phyloP scores from a whole-genome alignment of 768 basidiomycete species.

The Auriscalpium microsporum region DNA sequence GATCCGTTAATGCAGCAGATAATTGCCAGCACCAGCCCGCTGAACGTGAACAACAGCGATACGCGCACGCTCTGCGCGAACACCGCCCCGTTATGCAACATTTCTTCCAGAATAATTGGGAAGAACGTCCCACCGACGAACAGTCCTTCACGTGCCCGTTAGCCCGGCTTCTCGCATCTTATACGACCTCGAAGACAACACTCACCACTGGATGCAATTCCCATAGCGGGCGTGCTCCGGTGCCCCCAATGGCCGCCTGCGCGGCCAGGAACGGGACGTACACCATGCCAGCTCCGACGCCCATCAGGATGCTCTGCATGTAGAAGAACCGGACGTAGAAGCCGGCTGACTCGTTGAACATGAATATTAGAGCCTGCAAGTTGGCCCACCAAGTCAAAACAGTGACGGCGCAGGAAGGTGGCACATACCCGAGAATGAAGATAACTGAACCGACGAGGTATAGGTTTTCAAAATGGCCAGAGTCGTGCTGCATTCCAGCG shows the following conservation, averaged over 20 bases:
- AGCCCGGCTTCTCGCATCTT: background rate
- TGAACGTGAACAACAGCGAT: constrained; percentile 12
- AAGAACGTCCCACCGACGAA: constrained; percentile 26
- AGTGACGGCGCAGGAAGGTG: background rate
- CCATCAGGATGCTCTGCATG: constrained; percentile 43
- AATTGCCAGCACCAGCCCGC: constrained; percentile 14
- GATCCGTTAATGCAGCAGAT: background rate
- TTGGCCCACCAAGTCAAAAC: background rate
- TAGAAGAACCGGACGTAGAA: constrained; percentile 44
- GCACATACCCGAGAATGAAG: constrained; percentile 20
- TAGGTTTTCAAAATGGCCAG: constrained; percentile 37
- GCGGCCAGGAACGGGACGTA: constrained; percentile 39
- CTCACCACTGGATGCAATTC: constrained; percentile 19
- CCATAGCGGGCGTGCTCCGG: constrained; percentile 27
- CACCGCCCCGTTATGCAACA: constrained; percentile 22
- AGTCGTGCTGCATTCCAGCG: constrained; percentile 36
- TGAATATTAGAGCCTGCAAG: constrained; percentile 18
- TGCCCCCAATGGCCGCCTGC: constrained; percentile 35
- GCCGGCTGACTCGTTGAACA: constrained; percentile 21
- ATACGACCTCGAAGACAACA: constrained; percentile 13
- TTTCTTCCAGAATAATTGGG: constrained; percentile 27
- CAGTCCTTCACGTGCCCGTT: constrained; percentile 16
- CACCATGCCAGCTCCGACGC: constrained; percentile 35
- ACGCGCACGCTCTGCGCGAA: constrained; percentile 37
- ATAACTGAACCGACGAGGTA: constrained; percentile 17